Base-by-base conservation (phyloP, 2,329 filamentous ascomycete genomes). In the Ceratocystis albifundus region DNA sequence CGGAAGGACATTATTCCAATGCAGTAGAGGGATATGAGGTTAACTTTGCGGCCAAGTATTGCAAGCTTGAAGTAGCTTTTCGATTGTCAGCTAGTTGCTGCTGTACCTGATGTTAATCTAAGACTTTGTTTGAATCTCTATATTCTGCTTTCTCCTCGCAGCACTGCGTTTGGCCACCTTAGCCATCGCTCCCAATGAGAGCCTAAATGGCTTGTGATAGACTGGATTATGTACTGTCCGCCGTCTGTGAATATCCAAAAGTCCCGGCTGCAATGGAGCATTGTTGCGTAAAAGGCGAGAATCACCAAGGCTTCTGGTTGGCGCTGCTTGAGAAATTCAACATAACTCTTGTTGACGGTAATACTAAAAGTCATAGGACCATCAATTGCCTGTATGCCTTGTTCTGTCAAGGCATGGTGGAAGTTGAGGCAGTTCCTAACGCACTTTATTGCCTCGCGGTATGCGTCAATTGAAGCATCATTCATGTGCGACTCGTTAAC, bases 281-380 rank as follows among this genome's bases (percentile, higher is more conserved):
- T 70, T 3, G 77, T 72, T 1, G 76, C 77, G 69, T 78, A 80
- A 68, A 78, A 77, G 3, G 74, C 75, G 7, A 80, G 68, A 1
- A 76, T 70, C 1, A 72, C 72, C 28, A 77, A 65, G 0, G 77
- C 78, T 69, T 80, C 78, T 0, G 76, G 75, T 2, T 72, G 69
- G 46, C 73, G 72, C 44, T 71, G 67, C 15, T 73, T 71, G 6
- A 80, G 69, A 63, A 78, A 70, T 6, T 66, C 69, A 3, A 76
- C 73, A 59, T 76, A 78, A 8, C 73, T 71, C 8, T 22, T 55
- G 50, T 55, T 55, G 2, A 55, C 50, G 2, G 17, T 15, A 5
- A 55, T 55, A 15, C 50, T 17, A 28, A 55, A 55, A 2, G 22
- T 22, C 22, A 28, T 25, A 28, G 50, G 50, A 8, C 50, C 50